Evolutionary conservation across 108 stramenopile genomes (phyloP).

Genomic region (Conticribra guillardii): DNA sequence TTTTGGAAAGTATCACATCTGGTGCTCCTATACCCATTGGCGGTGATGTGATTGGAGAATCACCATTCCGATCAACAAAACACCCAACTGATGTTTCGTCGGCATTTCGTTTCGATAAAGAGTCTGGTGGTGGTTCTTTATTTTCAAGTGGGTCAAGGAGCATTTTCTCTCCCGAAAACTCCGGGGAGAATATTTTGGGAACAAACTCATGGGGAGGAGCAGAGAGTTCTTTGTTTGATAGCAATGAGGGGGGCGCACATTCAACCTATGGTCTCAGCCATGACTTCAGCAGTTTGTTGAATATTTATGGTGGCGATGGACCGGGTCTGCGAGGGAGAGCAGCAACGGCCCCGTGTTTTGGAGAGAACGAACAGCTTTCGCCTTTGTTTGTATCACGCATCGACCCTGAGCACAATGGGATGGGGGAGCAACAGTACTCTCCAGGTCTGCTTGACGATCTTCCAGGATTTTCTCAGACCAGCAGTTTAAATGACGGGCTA

Average conservation of each 20-base stretch:
- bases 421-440: background rate
- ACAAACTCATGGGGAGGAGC: conserved; percentile 52
- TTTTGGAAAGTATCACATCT: conserved; percentile 35
- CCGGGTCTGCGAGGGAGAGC: conserved; percentile 44
- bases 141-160: conserved; percentile 32
- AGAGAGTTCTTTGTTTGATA: background rate
- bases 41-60: conserved; percentile 15
- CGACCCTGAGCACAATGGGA: conserved; percentile 24
- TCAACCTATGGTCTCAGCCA: conserved; percentile 26
- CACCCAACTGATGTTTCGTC: background rate
- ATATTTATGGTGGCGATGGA: conserved; percentile 25
- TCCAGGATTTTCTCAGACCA: background rate
- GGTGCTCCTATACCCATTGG: conserved; percentile 1
- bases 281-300: conserved; percentile 48
- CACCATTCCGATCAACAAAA: conserved; percentile 18
- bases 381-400: conserved; percentile 21
- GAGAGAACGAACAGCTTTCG: conserved; percentile 19
- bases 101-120: conserved; percentile 9
- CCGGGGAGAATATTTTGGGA: conserved; percentile 19
- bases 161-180: conserved; percentile 22
- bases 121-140: conserved; percentile 35
- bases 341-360: conserved; percentile 43
- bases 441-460: background rate
- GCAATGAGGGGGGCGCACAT: conserved; percentile 5
- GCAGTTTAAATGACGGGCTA: background rate